Evolutionary conservation across 768 basidiomycete genomes (phyloP), one percentile per base, ranked within the genome.

Genomic region (Fistulinella prunicolor): DNA sequence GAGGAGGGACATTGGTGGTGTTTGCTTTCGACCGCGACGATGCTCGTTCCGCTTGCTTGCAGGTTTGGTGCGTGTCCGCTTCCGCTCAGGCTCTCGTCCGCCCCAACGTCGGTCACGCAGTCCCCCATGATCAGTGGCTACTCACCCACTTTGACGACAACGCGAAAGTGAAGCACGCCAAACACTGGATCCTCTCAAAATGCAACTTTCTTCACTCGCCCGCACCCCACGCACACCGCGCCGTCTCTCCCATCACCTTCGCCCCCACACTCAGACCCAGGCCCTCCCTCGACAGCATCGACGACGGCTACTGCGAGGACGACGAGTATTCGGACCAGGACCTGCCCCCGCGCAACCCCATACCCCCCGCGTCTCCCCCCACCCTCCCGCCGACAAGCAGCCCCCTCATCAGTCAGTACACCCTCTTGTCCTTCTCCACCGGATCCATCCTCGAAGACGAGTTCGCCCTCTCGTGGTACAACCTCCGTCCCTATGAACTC

Each of bases 81-180:
- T 41, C 34, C 7, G 24, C 14, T 28, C 29, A n/a, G n/a, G n/a
- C 34, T 48, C 44, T 19, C 26, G 42, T 38, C 39, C 40, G n/a
- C 36, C 12, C 24, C 20, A 8, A 28, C 6, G 44, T 35, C 35
- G 30, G 4, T 14, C 29, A 4, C 14, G 6, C 50, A 83, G 86
- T 89, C 20, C 78, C 82, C 0, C 78, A 81, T 55, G 87, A 89
- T 64, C 85, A 86, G 67, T 89, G 86, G 86, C 69, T 88, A 38
- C 69, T 82, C n/a, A 86, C 86, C 12, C 83, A 85, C 59, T 60
- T 85, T 59, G 77, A 82, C 49, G 71, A 79, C 3, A 55, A 67
- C 24, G 85, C 79, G 78, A 81, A 80, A 56, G 72, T 87, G 34
- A 73, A 73, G 14, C 75, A 85, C 24, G 70, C 84, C 26, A 89